These are phyloP conservation scores for Jimgerdemannia lactiflua DNA, from an alignment of 192 early-diverging fungal genomes.

Conservation along the genomic window DNA sequence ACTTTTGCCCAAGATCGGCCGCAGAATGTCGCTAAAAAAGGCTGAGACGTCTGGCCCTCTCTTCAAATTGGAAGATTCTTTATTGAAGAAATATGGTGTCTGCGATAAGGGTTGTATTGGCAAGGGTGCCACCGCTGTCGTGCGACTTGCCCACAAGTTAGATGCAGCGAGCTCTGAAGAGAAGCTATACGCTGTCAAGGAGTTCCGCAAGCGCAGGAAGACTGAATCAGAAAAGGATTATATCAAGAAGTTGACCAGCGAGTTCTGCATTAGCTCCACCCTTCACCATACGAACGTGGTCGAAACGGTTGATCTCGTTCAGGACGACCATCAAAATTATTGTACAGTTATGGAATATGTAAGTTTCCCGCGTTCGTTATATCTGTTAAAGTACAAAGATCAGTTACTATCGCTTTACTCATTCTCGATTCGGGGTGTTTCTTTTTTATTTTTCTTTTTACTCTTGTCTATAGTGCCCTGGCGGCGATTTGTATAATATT, in stretches of 20 bases:
- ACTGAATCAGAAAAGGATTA: constrained; percentile 92
- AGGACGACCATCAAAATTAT: constrained; percentile 83
- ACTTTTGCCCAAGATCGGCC: too few relatives aligned
- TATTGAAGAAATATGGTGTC: not conserved
- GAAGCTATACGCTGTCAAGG: constrained; percentile 86
- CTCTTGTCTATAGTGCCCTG: constrained; percentile 75
- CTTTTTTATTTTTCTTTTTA: constrained; percentile 1
- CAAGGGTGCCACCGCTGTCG: constrained; percentile 89
- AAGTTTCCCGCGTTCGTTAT: constrained; percentile 20
- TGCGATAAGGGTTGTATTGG: constrained; percentile 78
- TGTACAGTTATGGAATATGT: constrained; percentile 74
- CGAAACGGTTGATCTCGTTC: constrained; percentile 92
- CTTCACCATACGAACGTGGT: constrained; percentile 91
- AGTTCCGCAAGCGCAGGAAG: constrained; percentile 83
- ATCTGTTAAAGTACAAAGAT: not conserved
- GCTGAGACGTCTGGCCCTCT: too few relatives aligned
- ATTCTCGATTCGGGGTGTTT: not conserved
- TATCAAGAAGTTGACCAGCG: constrained; percentile 91
- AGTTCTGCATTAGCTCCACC: constrained; percentile 94
- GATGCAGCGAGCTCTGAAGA: constrained; percentile 51
- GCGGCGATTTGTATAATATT: constrained; percentile 86
- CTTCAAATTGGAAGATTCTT: too few relatives aligned
- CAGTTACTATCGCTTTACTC: too few relatives aligned
- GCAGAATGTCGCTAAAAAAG: too few relatives aligned
- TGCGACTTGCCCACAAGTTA: constrained; percentile 80